A percentile compares a stretch with the other conserved stretches of the same genome.
Conservation (phyloP, 2,329 filamentous ascomycete species). For the Claviceps quebecensis region DNA sequence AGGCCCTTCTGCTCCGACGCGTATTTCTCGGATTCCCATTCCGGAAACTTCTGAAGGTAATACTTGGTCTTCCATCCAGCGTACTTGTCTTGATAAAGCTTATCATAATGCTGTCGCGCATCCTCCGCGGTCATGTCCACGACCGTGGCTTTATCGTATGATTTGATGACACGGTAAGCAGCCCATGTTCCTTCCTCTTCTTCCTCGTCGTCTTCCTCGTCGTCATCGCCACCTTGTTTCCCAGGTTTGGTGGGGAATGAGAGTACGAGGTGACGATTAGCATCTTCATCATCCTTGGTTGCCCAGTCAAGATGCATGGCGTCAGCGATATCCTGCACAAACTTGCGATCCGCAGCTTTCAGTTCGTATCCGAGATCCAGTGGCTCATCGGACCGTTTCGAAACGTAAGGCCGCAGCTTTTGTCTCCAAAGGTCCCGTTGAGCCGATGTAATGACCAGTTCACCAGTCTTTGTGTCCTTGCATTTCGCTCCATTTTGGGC, state of each 20-base stretch:
- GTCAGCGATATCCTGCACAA: constrained; percentile 74
- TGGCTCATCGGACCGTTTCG: constrained; percentile 46
- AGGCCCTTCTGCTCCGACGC: constrained; percentile 62
- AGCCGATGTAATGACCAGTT: constrained; percentile 59
- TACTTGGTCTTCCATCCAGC: constrained; percentile 88
- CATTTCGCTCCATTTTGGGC: constrained; percentile 45
- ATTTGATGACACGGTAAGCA: constrained; percentile 70
- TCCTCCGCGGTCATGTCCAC: constrained; percentile 69
- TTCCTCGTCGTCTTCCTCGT: constrained; percentile 23
- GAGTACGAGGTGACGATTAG: constrained; percentile 37
- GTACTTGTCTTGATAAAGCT: constrained; percentile 84
- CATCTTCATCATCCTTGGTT: constrained; percentile 42
- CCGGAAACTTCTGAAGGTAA: constrained; percentile 75
- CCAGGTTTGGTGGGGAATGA: constrained; percentile 32
- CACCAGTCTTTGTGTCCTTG: constrained; percentile 38
- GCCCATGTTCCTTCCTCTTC: constrained; percentile 74
- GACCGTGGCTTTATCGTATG: constrained; percentile 81
- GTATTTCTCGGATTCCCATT: constrained; percentile 71
- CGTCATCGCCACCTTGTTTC: constrained; percentile 39
- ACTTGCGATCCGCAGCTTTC: constrained; percentile 78
- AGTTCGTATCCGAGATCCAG: constrained; percentile 62
- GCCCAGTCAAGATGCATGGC: constrained; percentile 43
- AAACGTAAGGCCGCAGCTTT: constrained; percentile 69
- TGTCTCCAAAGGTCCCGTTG: constrained; percentile 75
- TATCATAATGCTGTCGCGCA: constrained; percentile 62